A percentile compares a stretch with the other conserved stretches of the same genome.
phyloP scores from a whole-genome alignment of 140 eudicot species.

The Ambrosia hybrid region DNA sequence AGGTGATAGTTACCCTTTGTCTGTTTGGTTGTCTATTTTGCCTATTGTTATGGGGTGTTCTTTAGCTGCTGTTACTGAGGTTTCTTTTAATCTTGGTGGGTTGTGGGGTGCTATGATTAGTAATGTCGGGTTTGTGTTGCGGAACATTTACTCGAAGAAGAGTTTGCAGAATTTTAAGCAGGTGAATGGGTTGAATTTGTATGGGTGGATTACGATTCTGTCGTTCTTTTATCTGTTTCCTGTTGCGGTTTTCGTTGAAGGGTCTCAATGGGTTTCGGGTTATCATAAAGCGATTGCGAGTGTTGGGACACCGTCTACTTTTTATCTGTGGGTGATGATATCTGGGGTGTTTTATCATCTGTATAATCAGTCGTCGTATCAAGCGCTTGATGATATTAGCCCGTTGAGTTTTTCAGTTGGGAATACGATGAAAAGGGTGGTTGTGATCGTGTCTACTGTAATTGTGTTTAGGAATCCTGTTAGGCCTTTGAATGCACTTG shows the following conservation, averaged over 20 bases:
- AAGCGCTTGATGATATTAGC: slow-evolving; percentile 94
- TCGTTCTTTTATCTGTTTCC: slow-evolving; percentile 82
- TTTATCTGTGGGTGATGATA: slow-evolving; percentile 81
- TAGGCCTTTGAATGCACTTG: slow-evolving; percentile 93
- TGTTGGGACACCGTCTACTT: slow-evolving; percentile 62
- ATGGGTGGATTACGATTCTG: slow-evolving; percentile 82
- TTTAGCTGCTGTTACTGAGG: slow-evolving; percentile 92
- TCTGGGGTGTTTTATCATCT: slow-evolving; percentile 95
- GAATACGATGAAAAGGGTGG: slow-evolving; percentile 95
- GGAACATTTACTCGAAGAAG: slow-evolving; percentile 86
- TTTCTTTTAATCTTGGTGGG: slow-evolving; percentile 86
- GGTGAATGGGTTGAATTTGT: slow-evolving; percentile 89
- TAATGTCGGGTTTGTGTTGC: slow-evolving; percentile 85
- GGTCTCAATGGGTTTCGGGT: slow-evolving; percentile 92
- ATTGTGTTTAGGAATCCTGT: slow-evolving; percentile 93
- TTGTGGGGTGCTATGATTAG: slow-evolving; percentile 97
- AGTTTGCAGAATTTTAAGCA: slow-evolving; percentile 86
- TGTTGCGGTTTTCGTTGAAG: slow-evolving; percentile 86
- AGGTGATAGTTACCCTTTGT: slow-evolving; percentile 76
- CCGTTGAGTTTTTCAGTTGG: slow-evolving; percentile 92
- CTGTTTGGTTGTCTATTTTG: slow-evolving; percentile 83
- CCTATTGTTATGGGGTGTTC: slow-evolving; percentile 96
- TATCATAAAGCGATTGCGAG: slow-evolving; percentile 81
- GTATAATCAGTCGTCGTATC: slow-evolving; percentile 86
- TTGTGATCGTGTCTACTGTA: slow-evolving; percentile 79